Conservation (phyloP, 2,329 filamentous ascomycete species). For the Fusarium dlaminii region DNA sequence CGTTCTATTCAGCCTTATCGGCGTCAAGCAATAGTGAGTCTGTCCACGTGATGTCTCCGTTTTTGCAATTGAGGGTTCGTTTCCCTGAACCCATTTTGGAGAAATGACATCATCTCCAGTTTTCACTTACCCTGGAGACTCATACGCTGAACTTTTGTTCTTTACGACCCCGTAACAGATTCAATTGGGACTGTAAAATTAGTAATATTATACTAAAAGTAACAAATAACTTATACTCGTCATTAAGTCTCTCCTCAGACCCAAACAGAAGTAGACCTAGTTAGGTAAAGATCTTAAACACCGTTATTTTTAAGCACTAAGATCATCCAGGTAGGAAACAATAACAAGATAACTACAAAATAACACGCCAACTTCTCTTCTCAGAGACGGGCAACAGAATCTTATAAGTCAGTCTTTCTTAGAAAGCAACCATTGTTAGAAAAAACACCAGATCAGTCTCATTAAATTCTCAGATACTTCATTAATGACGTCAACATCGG, state of each 20-base stretch:
- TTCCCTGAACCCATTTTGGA: accelerated
- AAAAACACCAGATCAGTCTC: neutral
- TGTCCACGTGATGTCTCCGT: neutral
- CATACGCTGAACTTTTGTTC: no score
- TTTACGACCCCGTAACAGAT: no score
- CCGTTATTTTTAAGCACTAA: no score
- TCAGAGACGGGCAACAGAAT: accelerated
- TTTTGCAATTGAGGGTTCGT: neutral
- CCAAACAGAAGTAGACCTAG: neutral
- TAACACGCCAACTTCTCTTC: neutral
- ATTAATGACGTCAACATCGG: neutral
- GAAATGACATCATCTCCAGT: neutral
- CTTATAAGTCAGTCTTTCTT: neutral
- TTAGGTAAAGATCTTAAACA: no score
- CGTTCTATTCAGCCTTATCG: neutral
- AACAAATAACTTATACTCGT: accelerated
- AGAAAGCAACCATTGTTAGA: neutral
- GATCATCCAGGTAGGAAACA: no score
- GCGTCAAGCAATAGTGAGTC: neutral
- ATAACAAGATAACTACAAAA: no score
- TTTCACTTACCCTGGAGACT: neutral
- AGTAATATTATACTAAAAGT: neutral
- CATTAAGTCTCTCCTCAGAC: no score
- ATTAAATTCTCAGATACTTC: neutral
- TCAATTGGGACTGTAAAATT: no score